A percentile compares a stretch with the other conserved stretches of the same genome.
Evolutionary conservation across 1,139 yeast genomes (phyloP).

Genomic region (Scheffersomyces segobiensis): DNA sequence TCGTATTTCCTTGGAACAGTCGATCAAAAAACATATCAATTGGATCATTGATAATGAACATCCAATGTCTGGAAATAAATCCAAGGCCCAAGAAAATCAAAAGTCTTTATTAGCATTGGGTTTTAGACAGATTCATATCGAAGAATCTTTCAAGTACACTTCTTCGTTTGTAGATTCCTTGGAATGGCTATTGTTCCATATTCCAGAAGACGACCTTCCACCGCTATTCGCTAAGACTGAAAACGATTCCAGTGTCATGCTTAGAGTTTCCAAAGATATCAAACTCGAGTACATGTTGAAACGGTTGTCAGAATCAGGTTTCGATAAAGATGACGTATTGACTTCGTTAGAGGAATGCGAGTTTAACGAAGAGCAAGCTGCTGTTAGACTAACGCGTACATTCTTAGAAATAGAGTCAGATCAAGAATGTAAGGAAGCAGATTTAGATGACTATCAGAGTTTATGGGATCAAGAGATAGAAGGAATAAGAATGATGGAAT

Average conservation of each 20-base stretch:
- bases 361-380: slow-evolving; percentile 52
- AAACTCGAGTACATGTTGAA: slow-evolving; percentile 46
- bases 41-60: slow-evolving; percentile 43
- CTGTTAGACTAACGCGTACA: slow-evolving; percentile 48
- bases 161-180: slow-evolving; percentile 53
- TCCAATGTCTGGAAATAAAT: neutral
- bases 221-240: slow-evolving; percentile 46
- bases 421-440: slow-evolving; percentile 12
- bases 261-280: slow-evolving; percentile 48
- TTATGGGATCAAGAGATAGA: slow-evolving; percentile 82
- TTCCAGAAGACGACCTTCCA: slow-evolving; percentile 95
- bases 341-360: slow-evolving; percentile 43
- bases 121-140: slow-evolving; percentile 66
- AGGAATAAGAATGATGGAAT: slow-evolving; percentile 58
- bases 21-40: slow-evolving; percentile 52
- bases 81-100: slow-evolving; percentile 1
- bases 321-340: slow-evolving; percentile 63
- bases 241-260: slow-evolving; percentile 46
- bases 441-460: slow-evolving; percentile 23
- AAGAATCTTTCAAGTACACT: slow-evolving; percentile 70
- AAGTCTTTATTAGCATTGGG: slow-evolving; percentile 50
- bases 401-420: slow-evolving; percentile 22
- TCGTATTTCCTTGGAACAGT: slow-evolving; percentile 54
- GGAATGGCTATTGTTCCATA: slow-evolving; percentile 83
- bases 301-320: slow-evolving; percentile 65